Percentiles rank a stretch among this genome's conserved stretches.
Conservation (phyloP, 495 filamentous ascomycete genomes). For the Hyaloscypha finlandica region DNA sequence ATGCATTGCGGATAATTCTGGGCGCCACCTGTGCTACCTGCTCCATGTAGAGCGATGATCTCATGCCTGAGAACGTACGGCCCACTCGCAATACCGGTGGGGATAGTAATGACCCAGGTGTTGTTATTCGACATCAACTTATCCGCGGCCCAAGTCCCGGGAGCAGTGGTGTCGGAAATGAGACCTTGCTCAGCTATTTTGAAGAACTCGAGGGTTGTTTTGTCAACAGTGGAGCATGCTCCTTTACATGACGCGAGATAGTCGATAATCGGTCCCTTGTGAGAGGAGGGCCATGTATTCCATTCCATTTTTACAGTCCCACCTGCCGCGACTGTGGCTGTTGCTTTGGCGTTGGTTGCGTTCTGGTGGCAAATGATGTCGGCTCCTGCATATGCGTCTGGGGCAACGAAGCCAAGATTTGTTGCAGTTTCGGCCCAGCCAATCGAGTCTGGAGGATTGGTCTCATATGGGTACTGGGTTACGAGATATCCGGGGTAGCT, state of each 20-base stretch:
- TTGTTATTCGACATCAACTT: slow-evolving; percentile 65
- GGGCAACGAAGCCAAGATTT: slow-evolving; percentile 54
- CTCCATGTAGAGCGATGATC: slow-evolving; percentile 74
- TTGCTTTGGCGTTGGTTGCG: slow-evolving; percentile 41
- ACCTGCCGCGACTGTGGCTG: slow-evolving; percentile 47
- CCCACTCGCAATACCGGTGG: slow-evolving; percentile 60
- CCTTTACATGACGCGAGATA: slow-evolving; percentile 43
- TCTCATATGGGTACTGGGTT: slow-evolving; percentile 12
- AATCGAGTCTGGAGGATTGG: slow-evolving; percentile 45
- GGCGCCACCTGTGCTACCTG: slow-evolving; percentile 58
- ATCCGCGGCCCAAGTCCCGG: slow-evolving; percentile 69
- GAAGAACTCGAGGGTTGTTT: slow-evolving; percentile 70
- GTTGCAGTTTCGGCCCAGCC: slow-evolving; percentile 43
- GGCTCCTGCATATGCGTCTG: slow-evolving; percentile 38
- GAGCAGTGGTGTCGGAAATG: slow-evolving; percentile 44
- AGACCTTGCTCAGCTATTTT: slow-evolving; percentile 72
- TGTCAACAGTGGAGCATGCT: slow-evolving; percentile 48
- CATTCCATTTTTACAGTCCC: slow-evolving; percentile 44
- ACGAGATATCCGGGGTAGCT: slow-evolving; percentile 18
- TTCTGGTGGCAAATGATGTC: slow-evolving; percentile 55
- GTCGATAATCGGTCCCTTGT: slow-evolving; percentile 66
- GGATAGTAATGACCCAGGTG: slow-evolving; percentile 70
- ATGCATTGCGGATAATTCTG: slow-evolving; percentile 79
- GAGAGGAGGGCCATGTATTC: slow-evolving; percentile 35
- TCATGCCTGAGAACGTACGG: slow-evolving; percentile 82